A percentile compares a stretch with the other conserved stretches of the same genome.
Conservation (phyloP, 768 basidiomycete species). For the Lentinus brumalis region DNA sequence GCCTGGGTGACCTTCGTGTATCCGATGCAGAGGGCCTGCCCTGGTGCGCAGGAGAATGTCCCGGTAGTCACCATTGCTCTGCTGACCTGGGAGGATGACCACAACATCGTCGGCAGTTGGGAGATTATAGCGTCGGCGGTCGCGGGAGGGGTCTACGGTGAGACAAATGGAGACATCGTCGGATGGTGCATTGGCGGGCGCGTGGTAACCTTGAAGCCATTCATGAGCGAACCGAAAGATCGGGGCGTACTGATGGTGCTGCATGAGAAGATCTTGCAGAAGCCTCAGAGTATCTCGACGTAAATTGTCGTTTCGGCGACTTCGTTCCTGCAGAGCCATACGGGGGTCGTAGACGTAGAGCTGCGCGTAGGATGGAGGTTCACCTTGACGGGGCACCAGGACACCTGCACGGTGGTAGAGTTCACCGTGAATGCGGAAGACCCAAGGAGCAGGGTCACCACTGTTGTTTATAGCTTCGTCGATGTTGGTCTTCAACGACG, state of each 20-base stretch:
- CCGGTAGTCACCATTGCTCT: background rate
- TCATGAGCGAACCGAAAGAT: conserved; percentile 21
- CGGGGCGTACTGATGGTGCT: background rate
- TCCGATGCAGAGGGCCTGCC: conserved; percentile 22
- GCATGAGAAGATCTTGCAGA: conserved; percentile 15
- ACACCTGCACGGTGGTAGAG: conserved; percentile 40
- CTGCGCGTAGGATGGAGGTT: conserved; percentile 38
- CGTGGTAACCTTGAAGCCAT: conserved; percentile 1
- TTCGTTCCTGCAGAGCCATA: conserved; percentile 33
- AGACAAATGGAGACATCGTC: conserved; percentile 16
- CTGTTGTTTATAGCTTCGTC: conserved; percentile 30
- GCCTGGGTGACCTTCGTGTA: conserved; percentile 36
- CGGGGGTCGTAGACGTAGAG: conserved; percentile 44
- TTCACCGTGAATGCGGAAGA: conserved; percentile 38
- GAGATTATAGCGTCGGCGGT: conserved; percentile 43
- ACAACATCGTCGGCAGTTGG: conserved; percentile 48
- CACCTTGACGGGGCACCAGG: conserved; percentile 29
- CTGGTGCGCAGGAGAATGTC: background rate
- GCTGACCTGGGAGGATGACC: conserved; percentile 25
- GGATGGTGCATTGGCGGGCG: background rate
- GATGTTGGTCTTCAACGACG: conserved; percentile 35
- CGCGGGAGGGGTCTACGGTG: conserved; percentile 15
- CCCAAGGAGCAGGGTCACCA: conserved; percentile 35
- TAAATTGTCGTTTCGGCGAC: conserved; percentile 8
- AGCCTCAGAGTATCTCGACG: conserved; percentile 8